phyloP scores from a whole-genome alignment of 2,329 filamentous ascomycete genomes.

The Curvularia spicifera region DNA sequence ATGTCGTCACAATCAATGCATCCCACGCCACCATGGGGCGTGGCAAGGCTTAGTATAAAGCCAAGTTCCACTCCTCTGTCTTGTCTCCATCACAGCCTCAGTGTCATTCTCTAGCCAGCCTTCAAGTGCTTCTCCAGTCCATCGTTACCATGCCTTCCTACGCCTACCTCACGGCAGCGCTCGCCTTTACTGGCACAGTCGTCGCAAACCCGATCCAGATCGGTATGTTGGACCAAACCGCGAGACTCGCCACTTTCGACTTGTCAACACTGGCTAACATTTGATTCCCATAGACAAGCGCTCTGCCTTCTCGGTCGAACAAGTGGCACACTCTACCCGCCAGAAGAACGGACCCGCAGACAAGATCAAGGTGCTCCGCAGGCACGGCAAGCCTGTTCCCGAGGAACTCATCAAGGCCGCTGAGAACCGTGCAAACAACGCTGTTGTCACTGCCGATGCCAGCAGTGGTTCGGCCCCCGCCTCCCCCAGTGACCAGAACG shows the following conservation, averaged over 20 bases:
- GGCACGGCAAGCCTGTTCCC: constrained; percentile 45
- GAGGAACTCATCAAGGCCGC: constrained; percentile 40
- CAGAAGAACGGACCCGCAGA: constrained; percentile 49
- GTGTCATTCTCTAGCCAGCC: constrained; percentile 5
- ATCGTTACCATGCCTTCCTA: constrained; percentile 43
- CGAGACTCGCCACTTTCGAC: background rate
- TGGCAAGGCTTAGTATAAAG: constrained; percentile 39
- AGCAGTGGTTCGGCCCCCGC: constrained; percentile 48
- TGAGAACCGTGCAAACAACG: constrained; percentile 33
- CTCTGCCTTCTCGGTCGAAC: constrained; percentile 38
- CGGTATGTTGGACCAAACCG: constrained; percentile 1
- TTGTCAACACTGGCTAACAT: background rate
- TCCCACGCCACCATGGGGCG: constrained; percentile 16
- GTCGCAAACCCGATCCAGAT: constrained; percentile 40
- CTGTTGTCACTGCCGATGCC: constrained; percentile 20
- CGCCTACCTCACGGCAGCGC: constrained; percentile 38
- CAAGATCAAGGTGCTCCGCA: constrained; percentile 51
- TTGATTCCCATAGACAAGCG: constrained; percentile 27
- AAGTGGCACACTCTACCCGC: constrained; percentile 32
- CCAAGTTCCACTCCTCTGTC: constrained; percentile 27
- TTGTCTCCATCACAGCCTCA: constrained; percentile 22
- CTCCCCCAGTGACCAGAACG: constrained; percentile 50
- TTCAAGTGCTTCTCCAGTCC: constrained; percentile 20
- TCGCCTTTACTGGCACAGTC: constrained; percentile 38
- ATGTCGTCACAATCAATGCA: constrained; percentile 18